Evolutionary conservation across 2,329 filamentous ascomycete genomes (phyloP), one percentile per base, ranked within the genome.

Genomic region (Colletotrichum spaethianum): DNA sequence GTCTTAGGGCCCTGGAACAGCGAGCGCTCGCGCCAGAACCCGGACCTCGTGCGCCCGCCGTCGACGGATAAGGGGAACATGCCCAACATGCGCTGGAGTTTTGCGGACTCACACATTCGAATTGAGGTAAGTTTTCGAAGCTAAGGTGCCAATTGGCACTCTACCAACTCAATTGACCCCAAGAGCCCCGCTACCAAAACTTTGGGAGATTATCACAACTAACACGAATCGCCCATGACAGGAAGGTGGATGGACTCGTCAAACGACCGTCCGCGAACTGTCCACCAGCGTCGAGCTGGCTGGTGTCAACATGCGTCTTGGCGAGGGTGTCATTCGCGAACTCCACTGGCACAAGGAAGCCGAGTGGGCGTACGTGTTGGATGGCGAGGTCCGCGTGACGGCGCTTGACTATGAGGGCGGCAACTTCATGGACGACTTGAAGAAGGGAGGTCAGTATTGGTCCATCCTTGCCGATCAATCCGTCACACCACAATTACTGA

Each of bases 331-430:
- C 40, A 93, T 93, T 75, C 91, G 93, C 36, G 93, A 95, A 79
- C 85, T 95, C 11, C 93, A 95, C 78, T 95, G 93, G 93, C 93
- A 95, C 84, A 93, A 93, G 76, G 91, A 94, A 79, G 92, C 92
- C 46, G 93, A 95, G 78, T 94, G 93, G 93, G 92, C 91, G 0
- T 94, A 93, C 74, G 90, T 94, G 3, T 87, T 94, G 0, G 89
- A 92, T 68, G 93, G 93, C 62, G 86, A 88, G 70, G 92, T 93
- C 26, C 90, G 93, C 64, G 88, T 95, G 62, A 94, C 92, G 0
- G 93, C 91, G 0, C 86, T 95, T 23, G 92, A 94, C 80, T 90
- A 92, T 52, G 91, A 95, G 73, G 93, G 93, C 12, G 90, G 93
- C 73, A 93, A 90, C 74, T 95, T 94, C 79, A 89, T 95, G 73